A percentile compares a stretch with the other conserved stretches of the same genome.
Evolutionary conservation across 164 flowering plant genomes (phyloP).

Genomic region (Pachysandra terminalis): DNA sequence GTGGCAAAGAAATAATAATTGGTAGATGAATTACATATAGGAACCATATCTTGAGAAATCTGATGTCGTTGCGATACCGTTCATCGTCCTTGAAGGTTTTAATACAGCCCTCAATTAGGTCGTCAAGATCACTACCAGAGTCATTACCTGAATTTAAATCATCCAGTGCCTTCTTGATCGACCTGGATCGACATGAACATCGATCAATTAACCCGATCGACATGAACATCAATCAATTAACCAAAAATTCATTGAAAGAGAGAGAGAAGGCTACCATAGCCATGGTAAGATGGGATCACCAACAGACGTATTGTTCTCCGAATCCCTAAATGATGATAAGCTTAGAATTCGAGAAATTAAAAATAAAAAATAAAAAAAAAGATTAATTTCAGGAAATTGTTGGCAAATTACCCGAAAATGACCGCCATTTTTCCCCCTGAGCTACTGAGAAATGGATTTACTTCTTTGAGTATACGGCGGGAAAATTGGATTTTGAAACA

Average conservation of each 20-base stretch:
- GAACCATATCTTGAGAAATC: slow-evolving; percentile 89
- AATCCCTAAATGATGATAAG: background rate
- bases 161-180: slow-evolving; percentile 42
- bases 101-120: slow-evolving; percentile 48
- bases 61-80: slow-evolving; percentile 57
- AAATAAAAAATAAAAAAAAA: too few relatives aligned
- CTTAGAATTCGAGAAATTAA: background rate
- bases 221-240: background rate
- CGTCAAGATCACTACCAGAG: slow-evolving; percentile 27
- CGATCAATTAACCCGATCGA: background rate
- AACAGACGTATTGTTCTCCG: background rate
- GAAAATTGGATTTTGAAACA: background rate
- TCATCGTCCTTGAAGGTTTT: slow-evolving; percentile 44
- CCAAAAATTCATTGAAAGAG: slow-evolving; percentile 5
- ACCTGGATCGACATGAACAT: slow-evolving; percentile 26
- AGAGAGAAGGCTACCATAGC: slow-evolving; percentile 16
- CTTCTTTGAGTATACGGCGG: background rate
- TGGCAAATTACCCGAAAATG: background rate
- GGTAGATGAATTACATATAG: slow-evolving; percentile 47
- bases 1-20: background rate
- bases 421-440: background rate
- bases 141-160: slow-evolving; percentile 19
- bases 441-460: background rate
- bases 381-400: too few relatives aligned
- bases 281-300: slow-evolving; percentile 10